Evolutionary conservation across 768 basidiomycete genomes (phyloP), one percentile per base, ranked within the genome.

Genomic region (Tricholoma terreum): DNA sequence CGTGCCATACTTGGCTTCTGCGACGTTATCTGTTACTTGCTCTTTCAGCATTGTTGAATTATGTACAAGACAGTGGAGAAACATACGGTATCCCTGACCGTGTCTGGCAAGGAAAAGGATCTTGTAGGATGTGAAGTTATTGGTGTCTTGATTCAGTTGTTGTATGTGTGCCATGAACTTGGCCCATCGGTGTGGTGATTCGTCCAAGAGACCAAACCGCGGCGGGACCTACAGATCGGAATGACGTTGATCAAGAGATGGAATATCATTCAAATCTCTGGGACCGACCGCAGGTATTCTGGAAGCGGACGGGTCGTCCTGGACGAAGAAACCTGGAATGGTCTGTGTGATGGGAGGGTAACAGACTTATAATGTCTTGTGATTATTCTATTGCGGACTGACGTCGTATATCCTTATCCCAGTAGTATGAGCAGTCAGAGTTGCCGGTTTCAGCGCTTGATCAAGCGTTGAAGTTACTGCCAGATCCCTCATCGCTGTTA

Each of bases 71-170:
- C 42, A 19, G 10, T n/a, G 12, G 14, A 45, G 33, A 62, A 4
- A 73, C 86, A 61, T 68, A 89, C 89, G 89, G 63, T 78, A 82
- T 54, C 88, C 90, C 69, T 91, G 75, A 1, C 90, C 90, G 59
- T 92, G 90, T 61, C 90, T 75, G 2, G 80, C 81, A 1, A 90
- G 68, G 56, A 86, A 81, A 54, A 91, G 73, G 11, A 88, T 73
- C 62, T 90, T 92, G 72, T 85, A 86, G 10, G 69, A 69, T 21
- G 73, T 74, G 1, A 69, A 72, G 0, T 63, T 50, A 1, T 69
- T 67, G 1, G 81, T 77, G 2, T 62, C 59, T 1, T 63, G 58
- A 56, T 87, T 86, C 55, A 90, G 66, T n/a, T 68, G 57, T 5
- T 67, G 55, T n/a, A 91, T 68, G 8, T 72, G 62, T 0, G 60